Conservation (phyloP, 129 eudicot genomes). For the Deinandra increscens region DNA sequence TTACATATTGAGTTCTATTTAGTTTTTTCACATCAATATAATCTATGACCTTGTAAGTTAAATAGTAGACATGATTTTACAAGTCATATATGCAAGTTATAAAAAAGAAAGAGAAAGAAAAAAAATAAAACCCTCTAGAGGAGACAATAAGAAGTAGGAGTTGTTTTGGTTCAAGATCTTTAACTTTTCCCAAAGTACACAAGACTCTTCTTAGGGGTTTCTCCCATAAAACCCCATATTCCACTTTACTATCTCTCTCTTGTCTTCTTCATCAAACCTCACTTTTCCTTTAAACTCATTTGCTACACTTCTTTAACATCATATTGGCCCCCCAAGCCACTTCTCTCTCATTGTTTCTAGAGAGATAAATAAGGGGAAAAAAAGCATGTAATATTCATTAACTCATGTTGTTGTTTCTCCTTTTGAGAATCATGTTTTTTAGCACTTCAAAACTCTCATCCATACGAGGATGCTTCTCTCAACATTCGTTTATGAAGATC, state of each 20-base stretch:
- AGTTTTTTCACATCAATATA: no score
- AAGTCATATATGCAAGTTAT: slow-evolving; percentile 5
- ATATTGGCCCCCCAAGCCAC: slow-evolving; percentile 30
- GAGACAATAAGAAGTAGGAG: slow-evolving; percentile 49
- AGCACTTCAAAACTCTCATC: slow-evolving; percentile 41
- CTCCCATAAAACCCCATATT: slow-evolving; percentile 41
- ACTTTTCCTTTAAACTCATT: slow-evolving; percentile 41
- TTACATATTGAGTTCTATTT: no score
- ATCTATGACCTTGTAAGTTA: background rate
- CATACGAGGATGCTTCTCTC: slow-evolving; percentile 36
- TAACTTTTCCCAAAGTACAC: slow-evolving; percentile 44
- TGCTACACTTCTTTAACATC: slow-evolving; percentile 34
- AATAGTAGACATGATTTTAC: slow-evolving; percentile 5
- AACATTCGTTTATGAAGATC: slow-evolving; percentile 24
- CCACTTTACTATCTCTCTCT: slow-evolving; percentile 36
- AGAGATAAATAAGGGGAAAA: slow-evolving; percentile 20
- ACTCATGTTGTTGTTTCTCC: slow-evolving; percentile 30
- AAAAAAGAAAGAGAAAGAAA: slow-evolving; percentile 19
- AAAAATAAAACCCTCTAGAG: slow-evolving; percentile 35
- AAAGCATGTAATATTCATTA: slow-evolving; percentile 18
- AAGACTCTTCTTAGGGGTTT: slow-evolving; percentile 40
- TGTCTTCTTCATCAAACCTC: slow-evolving; percentile 44
- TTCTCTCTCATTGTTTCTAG: slow-evolving; percentile 9
- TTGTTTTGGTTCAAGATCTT: slow-evolving; percentile 43
- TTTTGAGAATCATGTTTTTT: slow-evolving; percentile 38